Evolutionary conservation across 2,329 filamentous ascomycete species (phyloP), one percentile per base, ranked within the genome.

Genomic region (Sarocladium oryzae): DNA sequence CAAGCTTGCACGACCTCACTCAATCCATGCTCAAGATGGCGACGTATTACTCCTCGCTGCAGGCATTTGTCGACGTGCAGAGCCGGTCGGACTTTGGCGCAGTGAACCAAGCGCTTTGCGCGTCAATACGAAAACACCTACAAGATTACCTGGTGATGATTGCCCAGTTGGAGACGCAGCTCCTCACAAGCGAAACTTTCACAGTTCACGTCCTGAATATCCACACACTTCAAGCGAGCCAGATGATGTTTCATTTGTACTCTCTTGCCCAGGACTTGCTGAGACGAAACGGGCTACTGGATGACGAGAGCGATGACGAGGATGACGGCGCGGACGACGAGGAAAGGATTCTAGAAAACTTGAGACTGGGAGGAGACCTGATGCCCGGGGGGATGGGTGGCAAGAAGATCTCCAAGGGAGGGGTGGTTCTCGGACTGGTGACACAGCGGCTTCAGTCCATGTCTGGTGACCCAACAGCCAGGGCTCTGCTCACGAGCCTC

Each of bases 321-420:
- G 81, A 84, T 55, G 85, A 88, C 56, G 86, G 89, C 56, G 85
- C 78, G 28, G 86, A 95, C 58, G 88, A 96, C 63, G 86, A 95
- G 55, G 92, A 97, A 57, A 89, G 95, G 59, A 95, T 99, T 54
- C 75, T 99, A 18, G 91, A 96, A 68, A 89, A 88, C 41, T 72
- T 99, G 32, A 82, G 87, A 57, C 89, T 96, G 61, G 91, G 90
- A 10, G 89, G 88, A 15, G 89, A 95, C 57, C 74, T 95, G 24
- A 78, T 85, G 13, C 84, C 86, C 1, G 87, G 86, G 3, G 85
- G 86, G 54, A 86, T 93, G 72, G 82, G 87, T 0, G 85, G 83
- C 40, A 95, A 95, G 69, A 96, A 91, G 65, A 85, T 95, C 28
- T 97, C 89, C 74, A 97, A 96, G 71, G 93, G 93, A n/a, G 93